Evolutionary conservation across 1,139 yeast species (phyloP).

Genomic region (Kazachstania sp.): DNA sequence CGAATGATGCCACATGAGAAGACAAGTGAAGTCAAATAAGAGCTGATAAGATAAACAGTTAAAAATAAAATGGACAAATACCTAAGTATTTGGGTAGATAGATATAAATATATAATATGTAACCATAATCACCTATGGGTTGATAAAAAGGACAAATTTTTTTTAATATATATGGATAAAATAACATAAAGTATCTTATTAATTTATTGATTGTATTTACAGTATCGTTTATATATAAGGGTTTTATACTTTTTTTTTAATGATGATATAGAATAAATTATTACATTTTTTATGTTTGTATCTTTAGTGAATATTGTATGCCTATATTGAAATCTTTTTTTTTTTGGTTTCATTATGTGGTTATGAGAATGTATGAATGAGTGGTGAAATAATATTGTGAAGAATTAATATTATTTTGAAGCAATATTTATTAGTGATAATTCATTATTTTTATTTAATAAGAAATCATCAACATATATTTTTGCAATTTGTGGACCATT

Average conservation of each 20-base stretch:
- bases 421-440: conserved; percentile 3
- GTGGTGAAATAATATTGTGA: neutral
- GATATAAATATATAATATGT: too few species aligned
- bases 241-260: too few species aligned
- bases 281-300: neutral
- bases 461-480: conserved; percentile 44
- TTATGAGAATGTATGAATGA: neutral
- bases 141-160: neutral
- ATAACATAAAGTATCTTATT: neutral
- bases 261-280: neutral
- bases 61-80: neutral
- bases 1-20: conserved; percentile 1
- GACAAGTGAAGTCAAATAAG: neutral
- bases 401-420: neutral
- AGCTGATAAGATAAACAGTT: neutral
- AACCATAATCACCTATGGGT: too few species aligned
- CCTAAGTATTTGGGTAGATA: too few species aligned
- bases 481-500: conserved; percentile 58
- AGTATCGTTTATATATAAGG: neutral
- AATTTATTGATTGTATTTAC: neutral
- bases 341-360: neutral
- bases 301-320: neutral
- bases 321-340: neutral
- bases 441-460: conserved; percentile 13
- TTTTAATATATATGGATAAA: neutral